Percentiles rank a stretch among this genome's conserved stretches.
These are phyloP conservation scores for Calonectria naviculata DNA, from an alignment of 2,329 filamentous ascomycete species.

Conservation along the genomic window DNA sequence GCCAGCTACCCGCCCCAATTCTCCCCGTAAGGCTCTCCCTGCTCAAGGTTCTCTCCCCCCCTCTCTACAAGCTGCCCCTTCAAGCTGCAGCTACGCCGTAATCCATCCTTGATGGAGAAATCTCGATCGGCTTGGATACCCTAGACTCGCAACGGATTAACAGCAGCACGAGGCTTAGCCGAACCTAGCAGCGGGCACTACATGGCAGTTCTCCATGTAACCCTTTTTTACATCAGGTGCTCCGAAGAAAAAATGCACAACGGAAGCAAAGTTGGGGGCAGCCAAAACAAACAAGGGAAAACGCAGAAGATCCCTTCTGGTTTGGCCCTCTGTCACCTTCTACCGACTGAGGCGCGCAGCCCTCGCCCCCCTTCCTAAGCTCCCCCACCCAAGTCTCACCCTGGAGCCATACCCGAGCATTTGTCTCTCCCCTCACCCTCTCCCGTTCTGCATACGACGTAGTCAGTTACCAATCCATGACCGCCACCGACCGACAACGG, in stretches of 20 bases:
- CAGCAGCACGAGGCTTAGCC: constrained; percentile 6
- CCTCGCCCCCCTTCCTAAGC: constrained; percentile 1
- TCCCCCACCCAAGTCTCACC: constrained; percentile 19
- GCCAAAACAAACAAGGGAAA: constrained; percentile 23
- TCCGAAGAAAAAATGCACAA: constrained; percentile 5
- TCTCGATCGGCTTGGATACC: constrained; percentile 13
- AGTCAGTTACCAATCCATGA: constrained; percentile 16
- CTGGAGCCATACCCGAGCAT: constrained; percentile 15
- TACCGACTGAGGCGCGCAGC: constrained; percentile 26
- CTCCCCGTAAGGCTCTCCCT: constrained; percentile 1
- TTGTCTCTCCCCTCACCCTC: constrained; percentile 10
- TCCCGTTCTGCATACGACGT: constrained; percentile 6
- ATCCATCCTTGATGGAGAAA: not conserved
- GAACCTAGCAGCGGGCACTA: not conserved
- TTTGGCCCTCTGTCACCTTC: constrained; percentile 24
- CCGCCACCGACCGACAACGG: constrained; percentile 32
- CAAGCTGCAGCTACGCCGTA: not conserved
- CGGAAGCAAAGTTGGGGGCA: constrained; percentile 9
- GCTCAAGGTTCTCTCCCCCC: not conserved
- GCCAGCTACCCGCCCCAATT: not conserved
- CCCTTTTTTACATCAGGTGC: constrained; percentile 20
- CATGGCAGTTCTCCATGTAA: constrained; percentile 13
- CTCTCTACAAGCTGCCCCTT: no score
- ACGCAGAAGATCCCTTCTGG: constrained; percentile 36
- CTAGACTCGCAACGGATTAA: not conserved